Conservation (phyloP, 345 rosid genomes). For the Triadica sebifera region DNA sequence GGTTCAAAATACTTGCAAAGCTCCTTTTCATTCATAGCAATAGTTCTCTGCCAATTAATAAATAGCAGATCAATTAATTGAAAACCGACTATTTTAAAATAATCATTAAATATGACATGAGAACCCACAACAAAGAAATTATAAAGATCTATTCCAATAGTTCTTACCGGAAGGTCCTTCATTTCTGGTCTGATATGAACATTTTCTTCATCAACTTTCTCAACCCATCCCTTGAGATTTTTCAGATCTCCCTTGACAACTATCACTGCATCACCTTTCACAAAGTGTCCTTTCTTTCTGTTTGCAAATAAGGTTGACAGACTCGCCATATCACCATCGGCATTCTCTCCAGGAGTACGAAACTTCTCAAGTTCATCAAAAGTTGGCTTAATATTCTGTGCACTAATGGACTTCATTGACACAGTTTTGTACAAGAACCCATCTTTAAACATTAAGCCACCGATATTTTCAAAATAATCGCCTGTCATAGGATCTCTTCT, state of each 20-base stretch:
- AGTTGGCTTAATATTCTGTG: conserved; percentile 72
- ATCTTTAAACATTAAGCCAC: conserved; percentile 78
- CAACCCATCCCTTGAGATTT: conserved; percentile 94
- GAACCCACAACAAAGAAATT: neutral
- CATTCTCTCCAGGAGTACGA: conserved; percentile 68
- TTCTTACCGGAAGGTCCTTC: conserved; percentile 91
- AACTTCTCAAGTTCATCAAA: conserved; percentile 98
- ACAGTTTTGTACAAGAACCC: conserved; percentile 84
- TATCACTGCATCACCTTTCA: conserved; percentile 98
- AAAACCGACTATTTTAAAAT: conserved; percentile 9
- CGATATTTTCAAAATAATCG: conserved; percentile 84
- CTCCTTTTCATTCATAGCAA: conserved; percentile 80
- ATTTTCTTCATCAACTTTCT: conserved; percentile 96
- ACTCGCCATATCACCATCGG: conserved; percentile 70
- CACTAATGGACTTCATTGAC: conserved; percentile 77
- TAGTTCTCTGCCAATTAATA: conserved; percentile 53
- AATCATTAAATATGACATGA: neutral
- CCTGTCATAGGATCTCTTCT: conserved; percentile 84
- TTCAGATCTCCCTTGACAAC: conserved; percentile 90
- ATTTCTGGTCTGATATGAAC: conserved; percentile 80
- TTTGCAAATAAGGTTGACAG: conserved; percentile 83
- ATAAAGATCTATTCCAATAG: conserved; percentile 1
- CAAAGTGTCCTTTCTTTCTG: conserved; percentile 94
- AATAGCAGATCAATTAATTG: conserved; percentile 15
- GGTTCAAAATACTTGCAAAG: conserved; percentile 94